Evolutionary conservation across 1,139 yeast species (phyloP), one percentile per base, ranked within the genome.

Genomic region (Sugiyamaella grinbergsii): DNA sequence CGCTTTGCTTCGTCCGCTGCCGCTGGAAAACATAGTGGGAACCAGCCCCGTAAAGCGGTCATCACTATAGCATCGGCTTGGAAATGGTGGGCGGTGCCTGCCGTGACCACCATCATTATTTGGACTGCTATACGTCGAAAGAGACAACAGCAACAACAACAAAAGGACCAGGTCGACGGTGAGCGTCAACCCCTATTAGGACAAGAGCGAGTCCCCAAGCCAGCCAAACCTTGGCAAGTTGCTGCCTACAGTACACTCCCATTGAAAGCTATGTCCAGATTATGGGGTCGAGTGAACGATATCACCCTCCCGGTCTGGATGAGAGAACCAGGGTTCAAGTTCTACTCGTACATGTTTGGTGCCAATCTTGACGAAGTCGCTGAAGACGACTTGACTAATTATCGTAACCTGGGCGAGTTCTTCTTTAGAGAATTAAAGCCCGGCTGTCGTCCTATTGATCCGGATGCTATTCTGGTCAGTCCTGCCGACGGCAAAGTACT

Each of bases 401-500:
- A 85, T 70, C 76, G 77, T 42, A 94, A 94, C 65, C 76, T 93
- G 54, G 84, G 94, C 4, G 97, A 94, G 60, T 94, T 94, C 62
- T 94, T 94, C 69, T 93, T 90, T 70, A 77, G 99, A 58, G 80
- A 80, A 52, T 79, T 94, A 47, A 81, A 77, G 60, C 89, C 93
- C 0, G 95, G 88, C 18, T 82, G 77, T 0, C 78, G 99, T 59
- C 95, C 96, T 1, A 72, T 93, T 33, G 86, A 82, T 48, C 63
- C 68, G 16, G 77, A 78, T 16, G 74, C 83, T 6, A 66, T 71
- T 10, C 69, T 93, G 49, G 95, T 85, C 6, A 84, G 95, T 32
- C 99, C 99, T 2, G 83, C 96, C 45, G 99, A 94, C 69, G 99
- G 99, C 24, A 85, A 80, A 58, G 85, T 94, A 6, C 73, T 94